Conservation (phyloP, 441 rosid species). For the Euphorbia schlechtendalii region DNA sequence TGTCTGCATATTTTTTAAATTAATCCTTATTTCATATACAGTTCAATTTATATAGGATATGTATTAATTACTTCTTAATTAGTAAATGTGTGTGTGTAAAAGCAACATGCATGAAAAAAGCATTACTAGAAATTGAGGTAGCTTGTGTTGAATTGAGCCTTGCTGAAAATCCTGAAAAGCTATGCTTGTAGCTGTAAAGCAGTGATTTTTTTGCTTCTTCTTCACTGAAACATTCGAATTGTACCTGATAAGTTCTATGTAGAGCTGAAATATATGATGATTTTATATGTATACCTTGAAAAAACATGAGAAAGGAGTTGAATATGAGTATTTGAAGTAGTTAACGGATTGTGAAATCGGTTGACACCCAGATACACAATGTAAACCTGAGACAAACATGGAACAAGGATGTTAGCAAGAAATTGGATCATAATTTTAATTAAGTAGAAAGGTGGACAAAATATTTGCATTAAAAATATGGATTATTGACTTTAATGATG, state of each 20-base stretch:
- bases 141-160: constrained; percentile 58
- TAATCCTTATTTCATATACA: too few species aligned
- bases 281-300: constrained; percentile 33
- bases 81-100: too few species aligned
- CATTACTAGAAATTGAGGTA: constrained; percentile 43
- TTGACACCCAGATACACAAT: constrained; percentile 54
- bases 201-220: constrained; percentile 46
- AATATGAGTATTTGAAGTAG: constrained; percentile 39
- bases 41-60: too few species aligned
- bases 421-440: constrained; percentile 6
- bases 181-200: constrained; percentile 55
- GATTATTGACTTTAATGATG: too few species aligned
- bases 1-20: constrained; percentile 48
- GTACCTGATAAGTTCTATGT: too few species aligned
- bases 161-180: constrained; percentile 69
- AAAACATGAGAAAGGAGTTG: constrained; percentile 51
- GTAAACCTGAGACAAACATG: constrained; percentile 40
- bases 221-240: constrained; percentile 30
- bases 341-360: constrained; percentile 26
- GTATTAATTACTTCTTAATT: too few species aligned
- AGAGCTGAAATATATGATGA: too few species aligned
- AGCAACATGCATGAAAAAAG: too few species aligned
- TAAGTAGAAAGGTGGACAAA: too few species aligned
- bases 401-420: background rate
- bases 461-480: too few species aligned